Evolutionary conservation across 2,329 filamentous ascomycete genomes (phyloP).

Genomic region (Neofusicoccum cordaticola): DNA sequence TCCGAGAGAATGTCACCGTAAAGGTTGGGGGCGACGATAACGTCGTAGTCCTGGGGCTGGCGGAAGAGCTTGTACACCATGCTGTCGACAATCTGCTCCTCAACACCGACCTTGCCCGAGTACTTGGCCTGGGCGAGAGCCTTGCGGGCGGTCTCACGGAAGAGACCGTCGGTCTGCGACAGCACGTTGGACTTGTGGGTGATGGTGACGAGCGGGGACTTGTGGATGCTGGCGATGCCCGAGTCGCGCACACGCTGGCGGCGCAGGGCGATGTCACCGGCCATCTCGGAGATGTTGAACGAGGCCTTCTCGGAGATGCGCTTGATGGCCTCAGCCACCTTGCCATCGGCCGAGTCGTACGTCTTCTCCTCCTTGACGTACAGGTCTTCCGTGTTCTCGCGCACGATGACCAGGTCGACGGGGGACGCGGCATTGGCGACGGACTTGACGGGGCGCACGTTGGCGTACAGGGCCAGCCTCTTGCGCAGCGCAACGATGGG

Average conservation of each 20-base stretch:
- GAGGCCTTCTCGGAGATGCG: conserved; percentile 86
- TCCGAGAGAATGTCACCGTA: conserved; percentile 98
- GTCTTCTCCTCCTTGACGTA: conserved; percentile 97
- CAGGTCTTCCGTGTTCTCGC: conserved; percentile 97
- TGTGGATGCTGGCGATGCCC: conserved; percentile 60
- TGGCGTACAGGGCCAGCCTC: conserved; percentile 91
- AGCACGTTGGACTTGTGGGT: conserved; percentile 99
- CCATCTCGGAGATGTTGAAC: conserved; percentile 84
- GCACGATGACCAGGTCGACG: conserved; percentile 96
- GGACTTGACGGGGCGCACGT: conserved; percentile 92
- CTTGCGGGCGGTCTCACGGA: conserved; percentile 74
- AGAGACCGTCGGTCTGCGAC: conserved; percentile 92
- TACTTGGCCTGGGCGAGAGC: conserved; percentile 69
- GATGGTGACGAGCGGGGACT: conserved; percentile 78
- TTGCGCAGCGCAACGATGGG: conserved; percentile 97
- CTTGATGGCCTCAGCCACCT: conserved; percentile 96
- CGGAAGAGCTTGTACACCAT: conserved; percentile 99
- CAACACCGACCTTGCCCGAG: conserved; percentile 60
- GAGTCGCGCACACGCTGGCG: conserved; percentile 74
- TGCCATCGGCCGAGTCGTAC: conserved; percentile 66
- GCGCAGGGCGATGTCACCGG: conserved; percentile 87
- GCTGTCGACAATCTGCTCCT: conserved; percentile 98
- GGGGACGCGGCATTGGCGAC: conserved; percentile 61
- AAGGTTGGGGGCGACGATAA: conserved; percentile 95
- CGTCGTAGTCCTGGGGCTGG: conserved; percentile 91